Conservation (phyloP, 2,329 filamentous ascomycete species). For the Zymoseptoria ardabiliae region DNA sequence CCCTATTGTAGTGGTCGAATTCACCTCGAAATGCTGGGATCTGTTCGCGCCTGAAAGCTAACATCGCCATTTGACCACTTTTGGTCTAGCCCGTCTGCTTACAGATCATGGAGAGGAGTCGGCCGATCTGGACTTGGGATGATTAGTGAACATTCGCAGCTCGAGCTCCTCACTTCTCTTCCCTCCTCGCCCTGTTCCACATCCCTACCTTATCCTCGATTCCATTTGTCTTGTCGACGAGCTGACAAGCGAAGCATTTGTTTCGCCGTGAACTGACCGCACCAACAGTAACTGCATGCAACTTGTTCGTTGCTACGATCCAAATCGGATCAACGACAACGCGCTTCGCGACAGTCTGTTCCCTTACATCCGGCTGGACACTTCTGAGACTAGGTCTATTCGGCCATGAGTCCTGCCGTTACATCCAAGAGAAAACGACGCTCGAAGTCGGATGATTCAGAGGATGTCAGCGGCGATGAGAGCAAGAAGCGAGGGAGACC, state of each 20-base stretch:
- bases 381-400: too few species aligned
- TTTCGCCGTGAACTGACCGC: too few species aligned
- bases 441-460: constrained; percentile 8
- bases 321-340: background rate
- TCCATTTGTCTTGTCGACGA: background rate
- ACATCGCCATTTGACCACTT: background rate
- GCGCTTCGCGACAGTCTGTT: too few species aligned
- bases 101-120: background rate
- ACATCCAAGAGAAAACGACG: constrained; percentile 9
- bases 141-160: background rate
- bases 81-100: background rate
- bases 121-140: background rate
- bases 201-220: background rate
- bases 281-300: background rate
- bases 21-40: background rate
- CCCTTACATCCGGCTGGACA: too few species aligned
- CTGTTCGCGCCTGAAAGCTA: background rate
- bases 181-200: background rate
- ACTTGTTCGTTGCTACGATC: background rate
- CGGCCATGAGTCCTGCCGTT: background rate
- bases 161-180: background rate
- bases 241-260: background rate
- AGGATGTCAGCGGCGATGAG: constrained; percentile 21
- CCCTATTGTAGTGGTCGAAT: background rate
- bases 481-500: constrained; percentile 61